Base-by-base conservation (phyloP, 2,329 filamentous ascomycete species). In the Harringtonia lauricola region DNA sequence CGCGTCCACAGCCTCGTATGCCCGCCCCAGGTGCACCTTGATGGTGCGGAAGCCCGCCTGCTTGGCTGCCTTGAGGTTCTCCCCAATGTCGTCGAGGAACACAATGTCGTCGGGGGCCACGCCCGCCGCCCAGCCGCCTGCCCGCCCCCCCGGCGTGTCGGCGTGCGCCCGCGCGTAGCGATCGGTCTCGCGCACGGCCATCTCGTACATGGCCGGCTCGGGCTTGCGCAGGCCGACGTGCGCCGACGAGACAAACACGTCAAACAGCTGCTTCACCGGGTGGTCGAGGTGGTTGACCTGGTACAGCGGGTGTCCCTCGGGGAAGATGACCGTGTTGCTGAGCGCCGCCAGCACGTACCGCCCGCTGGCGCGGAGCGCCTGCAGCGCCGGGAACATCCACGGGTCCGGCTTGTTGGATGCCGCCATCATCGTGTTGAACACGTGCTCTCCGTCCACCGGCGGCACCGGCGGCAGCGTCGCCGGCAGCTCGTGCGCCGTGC, bases 401-500 rank as follows among this genome's bases (percentile, higher is more conserved):
- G 86, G 87, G 59, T 98, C 90, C 1, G 84, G 79, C 2, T 66
- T 63, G 7, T 77, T 70, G 12, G 84, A 81, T 13, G 72, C 64
- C 5, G 70, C 64, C 87, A 96, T 95, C 89, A 96, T 96, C 55
- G 83, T 75, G 74, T 86, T 84, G 66, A 95, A 95, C 24, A 98
- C 68, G 63, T 67, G 78, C 57, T 87, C 79, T 14, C 76, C 84
- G 55, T 96, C 81, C 37, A 96, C 72, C 2, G 68, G 61, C 0
- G 90, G 90, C 0, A 88, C 59, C 0, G 79, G 71, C 2, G 86
- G 84, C 0, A 71, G 54, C 15, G 64, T 52, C 17, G 47, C 55
- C 19, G 61, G 61, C 13, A 66, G 62, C 35, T 39, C 42, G 10
- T 31, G 15, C 3, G 41, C 12, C 21, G 46, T 45, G 39, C 47